These are phyloP conservation scores for Cyberlindnera euphorbiiphila DNA, from an alignment of 805 yeast species.

Conservation along the genomic window DNA sequence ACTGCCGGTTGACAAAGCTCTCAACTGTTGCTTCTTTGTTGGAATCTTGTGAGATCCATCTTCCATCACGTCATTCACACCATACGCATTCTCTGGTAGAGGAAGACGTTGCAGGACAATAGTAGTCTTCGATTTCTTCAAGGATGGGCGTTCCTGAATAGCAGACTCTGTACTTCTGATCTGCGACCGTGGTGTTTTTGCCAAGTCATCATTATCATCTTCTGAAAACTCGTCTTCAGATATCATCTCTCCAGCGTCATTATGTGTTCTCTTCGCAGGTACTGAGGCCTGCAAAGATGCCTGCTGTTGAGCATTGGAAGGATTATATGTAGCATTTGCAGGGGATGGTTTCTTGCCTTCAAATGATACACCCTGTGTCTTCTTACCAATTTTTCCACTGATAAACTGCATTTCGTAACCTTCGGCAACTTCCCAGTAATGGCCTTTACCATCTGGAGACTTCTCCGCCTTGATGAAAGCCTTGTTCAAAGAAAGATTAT, in stretches of 20 bases:
- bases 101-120: slow-evolving; percentile 27
- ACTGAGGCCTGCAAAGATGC: neutral
- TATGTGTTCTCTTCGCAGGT: slow-evolving; percentile 2
- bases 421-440: slow-evolving; percentile 87
- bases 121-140: slow-evolving; percentile 28
- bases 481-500: slow-evolving; percentile 86
- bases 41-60: slow-evolving; percentile 17
- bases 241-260: slow-evolving; percentile 11
- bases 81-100: slow-evolving; percentile 11
- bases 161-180: slow-evolving; percentile 19
- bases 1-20: slow-evolving; percentile 18
- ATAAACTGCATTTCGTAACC: slow-evolving; percentile 81
- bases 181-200: slow-evolving; percentile 25
- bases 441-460: slow-evolving; percentile 82
- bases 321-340: slow-evolving; percentile 4
- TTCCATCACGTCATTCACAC: slow-evolving; percentile 9
- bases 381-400: slow-evolving; percentile 52
- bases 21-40: slow-evolving; percentile 22
- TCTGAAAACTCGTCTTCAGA: slow-evolving; percentile 19
- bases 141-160: slow-evolving; percentile 11
- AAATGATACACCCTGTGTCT: slow-evolving; percentile 4
- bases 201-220: slow-evolving; percentile 13
- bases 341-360: slow-evolving; percentile 2
- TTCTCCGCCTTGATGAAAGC: slow-evolving; percentile 89
- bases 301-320: slow-evolving; percentile 7